These are phyloP conservation scores for Ceratobasidium sp. DNA, from an alignment of 1,284 basidiomycete genomes.

Conservation along the genomic window DNA sequence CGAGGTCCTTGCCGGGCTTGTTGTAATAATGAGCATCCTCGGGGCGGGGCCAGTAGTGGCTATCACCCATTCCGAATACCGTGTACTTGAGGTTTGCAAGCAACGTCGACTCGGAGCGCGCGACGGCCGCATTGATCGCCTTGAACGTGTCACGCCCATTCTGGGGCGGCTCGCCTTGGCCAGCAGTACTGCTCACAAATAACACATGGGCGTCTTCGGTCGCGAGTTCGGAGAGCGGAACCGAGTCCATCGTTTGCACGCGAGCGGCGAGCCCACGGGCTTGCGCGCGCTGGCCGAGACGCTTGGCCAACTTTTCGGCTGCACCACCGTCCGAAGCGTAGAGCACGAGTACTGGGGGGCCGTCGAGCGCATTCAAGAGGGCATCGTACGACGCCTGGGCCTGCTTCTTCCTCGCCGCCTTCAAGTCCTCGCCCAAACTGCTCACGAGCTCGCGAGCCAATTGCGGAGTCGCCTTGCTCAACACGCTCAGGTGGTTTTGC, in stretches of 20 bases:
- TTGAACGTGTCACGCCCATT: constrained; percentile 94
- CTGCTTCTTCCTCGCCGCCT: constrained; percentile 82
- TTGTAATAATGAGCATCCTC: constrained; percentile 99
- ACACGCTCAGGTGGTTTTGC: constrained; percentile 94
- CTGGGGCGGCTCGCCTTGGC: constrained; percentile 97
- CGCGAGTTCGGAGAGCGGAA: constrained; percentile 79
- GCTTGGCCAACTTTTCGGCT: constrained; percentile 95
- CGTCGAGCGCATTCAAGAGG: constrained; percentile 84
- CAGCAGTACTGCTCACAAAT: constrained; percentile 95
- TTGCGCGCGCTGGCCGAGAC: constrained; percentile 82
- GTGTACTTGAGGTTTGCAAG: constrained; percentile 69
- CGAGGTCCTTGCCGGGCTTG: constrained; percentile 93
- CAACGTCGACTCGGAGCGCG: constrained; percentile 58
- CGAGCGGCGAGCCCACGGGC: constrained; percentile 83
- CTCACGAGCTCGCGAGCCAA: constrained; percentile 85
- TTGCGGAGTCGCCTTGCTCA: constrained; percentile 80
- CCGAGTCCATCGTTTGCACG: constrained; percentile 75
- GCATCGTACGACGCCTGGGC: constrained; percentile 88
- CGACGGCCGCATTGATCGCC: constrained; percentile 72
- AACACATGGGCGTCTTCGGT: constrained; percentile 70
- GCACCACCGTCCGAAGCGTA: constrained; percentile 95
- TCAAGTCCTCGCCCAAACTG: constrained; percentile 83
- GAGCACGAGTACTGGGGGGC: constrained; percentile 86
- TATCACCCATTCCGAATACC: constrained; percentile 97
- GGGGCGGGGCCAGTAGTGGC: constrained; percentile 97